A percentile compares a stretch with the other conserved stretches of the same genome.
These are phyloP conservation scores for Annulohypoxylon moriforme DNA, from an alignment of 495 filamentous ascomycete genomes.

Conservation along the genomic window DNA sequence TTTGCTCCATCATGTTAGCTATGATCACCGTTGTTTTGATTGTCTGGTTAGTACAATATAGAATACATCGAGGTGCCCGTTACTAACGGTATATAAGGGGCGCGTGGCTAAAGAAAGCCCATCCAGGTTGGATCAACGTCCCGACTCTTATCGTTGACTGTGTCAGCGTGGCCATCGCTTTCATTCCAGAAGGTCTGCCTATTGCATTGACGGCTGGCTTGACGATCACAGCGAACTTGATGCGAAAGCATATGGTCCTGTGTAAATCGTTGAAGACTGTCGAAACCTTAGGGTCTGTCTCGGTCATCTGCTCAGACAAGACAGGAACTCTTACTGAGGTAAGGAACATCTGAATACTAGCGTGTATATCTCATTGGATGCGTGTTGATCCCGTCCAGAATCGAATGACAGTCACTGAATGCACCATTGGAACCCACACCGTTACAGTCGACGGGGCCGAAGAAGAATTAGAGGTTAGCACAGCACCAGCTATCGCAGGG, in stretches of 20 bases:
- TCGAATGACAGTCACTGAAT: constrained; percentile 70
- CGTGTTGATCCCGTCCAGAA: constrained; percentile 52
- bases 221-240: constrained; percentile 68
- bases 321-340: constrained; percentile 74
- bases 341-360: constrained; percentile 20
- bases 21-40: constrained; percentile 66
- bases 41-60: constrained; percentile 61
- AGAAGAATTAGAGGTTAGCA: constrained; percentile 51
- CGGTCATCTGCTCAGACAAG: constrained; percentile 76
- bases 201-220: constrained; percentile 71
- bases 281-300: constrained; percentile 75
- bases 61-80: background rate
- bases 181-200: constrained; percentile 78
- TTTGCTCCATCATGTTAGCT: constrained; percentile 66
- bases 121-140: constrained; percentile 75
- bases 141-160: constrained; percentile 73
- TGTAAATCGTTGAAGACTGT: constrained; percentile 75
- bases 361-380: background rate
- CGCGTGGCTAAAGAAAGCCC: constrained; percentile 68
- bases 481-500: constrained; percentile 43
- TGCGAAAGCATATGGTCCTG: constrained; percentile 72
- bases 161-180: constrained; percentile 76
- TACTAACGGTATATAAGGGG: constrained; percentile 59
- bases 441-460: constrained; percentile 55
- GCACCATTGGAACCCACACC: constrained; percentile 55